A percentile compares a stretch with the other conserved stretches of the same genome.
phyloP scores from a whole-genome alignment of 257 asterid genomes.

The Nyctanthes arbortristis region DNA sequence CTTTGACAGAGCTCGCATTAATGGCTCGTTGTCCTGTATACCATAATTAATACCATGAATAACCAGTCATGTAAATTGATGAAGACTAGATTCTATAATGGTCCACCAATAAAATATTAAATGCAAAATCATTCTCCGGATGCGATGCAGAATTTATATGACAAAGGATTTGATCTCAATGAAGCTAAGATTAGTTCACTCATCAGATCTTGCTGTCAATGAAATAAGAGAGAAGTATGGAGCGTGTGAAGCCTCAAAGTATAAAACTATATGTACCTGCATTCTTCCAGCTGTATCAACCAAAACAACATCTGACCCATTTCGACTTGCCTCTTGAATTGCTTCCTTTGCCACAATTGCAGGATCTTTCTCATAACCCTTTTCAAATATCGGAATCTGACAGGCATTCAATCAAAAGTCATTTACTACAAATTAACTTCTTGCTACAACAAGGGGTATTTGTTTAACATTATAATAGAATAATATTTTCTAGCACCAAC shows the following conservation, averaged over 20 bases:
- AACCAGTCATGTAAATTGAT: too few relatives aligned
- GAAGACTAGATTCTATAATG: background rate
- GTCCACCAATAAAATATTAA: background rate
- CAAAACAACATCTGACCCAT: conserved; percentile 93
- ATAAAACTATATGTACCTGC: conserved; percentile 60
- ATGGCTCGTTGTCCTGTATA: conserved; percentile 87
- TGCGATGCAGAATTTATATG: background rate
- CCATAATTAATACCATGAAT: too few relatives aligned
- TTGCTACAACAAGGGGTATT: too few relatives aligned
- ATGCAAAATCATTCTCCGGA: background rate
- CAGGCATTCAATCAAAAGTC: conserved; percentile 13
- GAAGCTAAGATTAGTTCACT: background rate
- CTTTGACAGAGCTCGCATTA: conserved; percentile 98
- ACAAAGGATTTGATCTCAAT: background rate
- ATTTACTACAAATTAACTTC: too few relatives aligned
- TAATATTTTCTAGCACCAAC: too few relatives aligned
- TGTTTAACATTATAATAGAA: too few relatives aligned
- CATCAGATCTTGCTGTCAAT: background rate
- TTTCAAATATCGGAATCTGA: conserved; percentile 93
- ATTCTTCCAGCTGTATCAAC: conserved; percentile 99
- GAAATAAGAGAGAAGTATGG: background rate
- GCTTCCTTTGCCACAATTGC: conserved; percentile 98
- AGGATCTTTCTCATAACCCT: conserved; percentile 98
- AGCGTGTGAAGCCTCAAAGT: conserved; percentile 6
- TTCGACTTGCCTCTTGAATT: conserved; percentile 83